phyloP scores from a whole-genome alignment of 2,329 filamentous ascomycete species.

The Diplodia corticola region DNA sequence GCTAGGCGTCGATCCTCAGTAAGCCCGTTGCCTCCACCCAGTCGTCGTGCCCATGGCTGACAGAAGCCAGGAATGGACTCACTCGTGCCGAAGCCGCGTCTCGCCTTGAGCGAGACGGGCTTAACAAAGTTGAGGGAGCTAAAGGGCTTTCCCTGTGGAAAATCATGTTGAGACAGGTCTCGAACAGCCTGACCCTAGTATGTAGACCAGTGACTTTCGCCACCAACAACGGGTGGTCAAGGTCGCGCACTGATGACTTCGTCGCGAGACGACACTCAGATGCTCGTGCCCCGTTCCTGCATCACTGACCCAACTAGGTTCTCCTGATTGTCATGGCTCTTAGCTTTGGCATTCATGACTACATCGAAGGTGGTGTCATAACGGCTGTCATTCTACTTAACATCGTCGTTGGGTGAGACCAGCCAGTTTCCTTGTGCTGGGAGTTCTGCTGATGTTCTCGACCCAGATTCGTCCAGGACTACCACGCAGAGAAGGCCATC shows the following conservation, averaged over 20 bases:
- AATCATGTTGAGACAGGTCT: constrained; percentile 74
- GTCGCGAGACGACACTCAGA: constrained; percentile 15
- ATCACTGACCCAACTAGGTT: constrained; percentile 51
- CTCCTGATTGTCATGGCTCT: constrained; percentile 73
- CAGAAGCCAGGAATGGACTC: constrained; percentile 57
- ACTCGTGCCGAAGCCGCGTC: constrained; percentile 61
- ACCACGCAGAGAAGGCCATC: constrained; percentile 45
- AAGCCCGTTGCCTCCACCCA: constrained; percentile 14
- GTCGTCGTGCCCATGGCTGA: neutral
- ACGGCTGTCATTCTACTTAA: constrained; percentile 66
- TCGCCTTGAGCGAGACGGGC: constrained; percentile 66
- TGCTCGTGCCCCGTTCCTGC: constrained; percentile 9
- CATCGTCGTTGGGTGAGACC: constrained; percentile 60
- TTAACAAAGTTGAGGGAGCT: constrained; percentile 70
- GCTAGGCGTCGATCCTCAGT: constrained; percentile 40
- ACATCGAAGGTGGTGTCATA: constrained; percentile 64
- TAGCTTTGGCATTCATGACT: constrained; percentile 64
- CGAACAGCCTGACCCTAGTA: constrained; percentile 72
- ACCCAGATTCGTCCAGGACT: constrained; percentile 51
- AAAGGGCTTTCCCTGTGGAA: constrained; percentile 72
- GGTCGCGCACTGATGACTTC: constrained; percentile 6
- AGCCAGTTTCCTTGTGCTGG: neutral
- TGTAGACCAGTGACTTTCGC: constrained; percentile 27
- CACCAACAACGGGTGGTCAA: constrained; percentile 1
- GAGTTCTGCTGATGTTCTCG: constrained; percentile 25